Percentiles rank a stretch among this genome's conserved stretches.
phyloP scores from a whole-genome alignment of 78 protist species.

The Paratrimastix pyriformis region DNA sequence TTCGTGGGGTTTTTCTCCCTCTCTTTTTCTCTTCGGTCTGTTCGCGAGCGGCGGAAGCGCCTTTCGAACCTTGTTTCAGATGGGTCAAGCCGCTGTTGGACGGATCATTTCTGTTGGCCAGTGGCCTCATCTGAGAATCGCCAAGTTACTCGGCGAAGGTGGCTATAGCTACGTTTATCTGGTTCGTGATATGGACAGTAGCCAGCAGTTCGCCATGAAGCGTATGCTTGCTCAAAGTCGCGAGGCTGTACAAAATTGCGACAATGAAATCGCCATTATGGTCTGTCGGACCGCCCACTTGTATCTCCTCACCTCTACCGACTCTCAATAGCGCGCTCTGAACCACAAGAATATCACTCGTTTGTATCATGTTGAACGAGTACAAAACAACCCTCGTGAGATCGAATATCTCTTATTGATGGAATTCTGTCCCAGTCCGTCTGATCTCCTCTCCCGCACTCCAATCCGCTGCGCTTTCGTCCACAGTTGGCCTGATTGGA shows the following conservation, averaged over 20 bases:
- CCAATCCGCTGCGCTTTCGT: no score
- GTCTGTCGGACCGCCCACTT: neutral
- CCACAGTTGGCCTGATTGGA: neutral
- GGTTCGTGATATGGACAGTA: neutral
- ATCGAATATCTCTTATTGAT: neutral
- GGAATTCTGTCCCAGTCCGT: constrained; percentile 9
- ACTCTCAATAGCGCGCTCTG: neutral
- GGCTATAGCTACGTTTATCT: neutral
- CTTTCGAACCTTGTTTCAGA: no score
- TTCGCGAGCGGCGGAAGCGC: no score
- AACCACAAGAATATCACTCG: neutral
- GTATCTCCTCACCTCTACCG: neutral
- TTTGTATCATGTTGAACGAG: neutral
- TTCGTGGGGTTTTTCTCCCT: no score
- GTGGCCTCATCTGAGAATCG: no score
- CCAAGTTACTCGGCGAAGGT: no score
- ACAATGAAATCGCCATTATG: neutral
- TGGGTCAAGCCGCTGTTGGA: no score
- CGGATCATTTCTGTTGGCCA: no score
- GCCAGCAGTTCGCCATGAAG: neutral
- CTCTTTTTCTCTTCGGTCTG: no score
- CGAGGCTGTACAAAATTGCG: neutral
- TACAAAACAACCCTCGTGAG: neutral
- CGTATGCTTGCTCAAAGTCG: neutral
- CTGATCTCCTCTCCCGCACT: no score